Evolutionary conservation across 2,329 filamentous ascomycete genomes (phyloP), one percentile per base, ranked within the genome.

Genomic region (Beauveria brongniartii): DNA sequence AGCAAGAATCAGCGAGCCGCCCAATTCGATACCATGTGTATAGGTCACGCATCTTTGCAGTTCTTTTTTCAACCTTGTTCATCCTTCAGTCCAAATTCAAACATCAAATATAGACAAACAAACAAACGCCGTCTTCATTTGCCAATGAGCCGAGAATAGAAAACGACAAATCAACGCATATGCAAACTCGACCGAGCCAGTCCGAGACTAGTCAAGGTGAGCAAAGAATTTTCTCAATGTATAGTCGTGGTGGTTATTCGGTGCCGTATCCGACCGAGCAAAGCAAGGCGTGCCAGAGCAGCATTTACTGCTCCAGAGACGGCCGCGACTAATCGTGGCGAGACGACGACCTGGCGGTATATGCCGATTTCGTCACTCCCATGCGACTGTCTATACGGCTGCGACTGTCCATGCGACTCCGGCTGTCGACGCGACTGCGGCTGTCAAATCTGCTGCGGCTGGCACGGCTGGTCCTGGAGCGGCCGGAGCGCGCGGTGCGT

Each of bases 391-490:
- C 48, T 18, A 51, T 22, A 5, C 41, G 53, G 41, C 53, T 55
- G 9, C 53, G 53, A 10, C 40, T 58, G 18, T 34, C 48, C 14
- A 51, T 7, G 18, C 53, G 41, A 41, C 53, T 55, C 4, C 53
- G 53, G 18, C 53, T 59, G 61, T 50, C 62, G 43, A 43, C 57
- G 55, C 44, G 59, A 34, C 47, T 59, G 26, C 51, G 56, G 48
- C 51, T 60, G 63, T 53, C 50, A 3, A 18, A 3, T 12, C 53
- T 52, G 18, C 57, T 59, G 24, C 48, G 48, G n/a, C 47, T 59
- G 34, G 68, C 67, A 26, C 73, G 69, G 59, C 69, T 73, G 43
- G 69, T 68, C 58, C 70, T 55, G 8, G 59, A 56, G 26, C 53
- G 59, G 1, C 40, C 53, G 5, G 57, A 51, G 12, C 59, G 51